Conservation (phyloP, 1,139 yeast genomes). For the Magnusiomyces fungicola region DNA sequence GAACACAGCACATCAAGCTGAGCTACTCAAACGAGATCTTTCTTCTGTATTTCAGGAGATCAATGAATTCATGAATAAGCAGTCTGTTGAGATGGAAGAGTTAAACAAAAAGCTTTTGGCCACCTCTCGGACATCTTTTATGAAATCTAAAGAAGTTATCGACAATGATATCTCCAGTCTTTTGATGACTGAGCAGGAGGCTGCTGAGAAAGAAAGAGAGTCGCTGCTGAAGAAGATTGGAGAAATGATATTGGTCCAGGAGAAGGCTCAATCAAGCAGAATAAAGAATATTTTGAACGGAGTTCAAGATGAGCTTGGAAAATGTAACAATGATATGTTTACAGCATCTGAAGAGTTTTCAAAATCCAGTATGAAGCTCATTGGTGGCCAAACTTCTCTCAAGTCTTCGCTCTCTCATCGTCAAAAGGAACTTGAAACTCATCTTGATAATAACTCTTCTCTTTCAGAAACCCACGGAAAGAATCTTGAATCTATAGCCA, state of each 20-base stretch:
- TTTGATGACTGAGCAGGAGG: conserved; percentile 5
- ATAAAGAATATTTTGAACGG: conserved; percentile 1
- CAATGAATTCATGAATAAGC: conserved; percentile 12
- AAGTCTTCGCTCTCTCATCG: not conserved
- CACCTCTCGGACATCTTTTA: not conserved
- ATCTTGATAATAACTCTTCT: not conserved
- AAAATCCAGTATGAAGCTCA: not conserved
- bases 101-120: conserved; percentile 5
- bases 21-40: conserved; percentile 3
- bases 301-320: not conserved
- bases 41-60: conserved; percentile 2
- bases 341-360: conserved; percentile 1
- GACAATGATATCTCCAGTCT: not conserved
- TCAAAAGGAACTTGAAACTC: not conserved
- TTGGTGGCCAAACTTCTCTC: not conserved
- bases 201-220: conserved; percentile 9
- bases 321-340: not conserved
- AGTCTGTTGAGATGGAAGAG: conserved; percentile 4
- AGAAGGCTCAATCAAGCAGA: conserved; percentile 1
- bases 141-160: conserved; percentile 1
- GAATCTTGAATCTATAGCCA: not conserved
- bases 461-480: not conserved
- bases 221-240: conserved; percentile 10
- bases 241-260: conserved; percentile 8
- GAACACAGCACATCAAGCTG: not conserved